Evolutionary conservation across 768 basidiomycete genomes (phyloP).

Genomic region (Mycena albidolilacea): DNA sequence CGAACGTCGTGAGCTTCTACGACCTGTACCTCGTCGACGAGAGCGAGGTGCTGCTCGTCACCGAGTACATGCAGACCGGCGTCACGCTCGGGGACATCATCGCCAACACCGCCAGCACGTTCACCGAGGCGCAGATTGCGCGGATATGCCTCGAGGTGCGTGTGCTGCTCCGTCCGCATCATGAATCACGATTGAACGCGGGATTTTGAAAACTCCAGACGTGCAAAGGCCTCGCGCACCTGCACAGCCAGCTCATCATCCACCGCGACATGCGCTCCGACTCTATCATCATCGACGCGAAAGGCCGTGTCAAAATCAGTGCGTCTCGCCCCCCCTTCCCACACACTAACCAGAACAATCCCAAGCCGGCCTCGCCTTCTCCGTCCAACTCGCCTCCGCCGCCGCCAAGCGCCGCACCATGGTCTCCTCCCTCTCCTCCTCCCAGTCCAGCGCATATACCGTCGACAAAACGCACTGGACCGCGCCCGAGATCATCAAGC

Average conservation of each 20-base stretch:
- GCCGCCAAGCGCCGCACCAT: conserved; percentile 84
- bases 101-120: conserved; percentile 70
- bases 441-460: conserved; percentile 29
- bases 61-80: conserved; percentile 86
- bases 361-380: conserved; percentile 81
- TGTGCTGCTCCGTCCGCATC: conserved; percentile 39
- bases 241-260: conserved; percentile 80
- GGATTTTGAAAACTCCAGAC: conserved; percentile 56
- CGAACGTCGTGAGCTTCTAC: conserved; percentile 82
- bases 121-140: conserved; percentile 81
- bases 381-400: conserved; percentile 79
- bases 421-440: conserved; percentile 70
- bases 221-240: conserved; percentile 80
- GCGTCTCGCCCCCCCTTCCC: conserved; percentile 44
- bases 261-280: conserved; percentile 85
- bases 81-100: conserved; percentile 80
- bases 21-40: conserved; percentile 76
- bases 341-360: background rate
- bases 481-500: conserved; percentile 82
- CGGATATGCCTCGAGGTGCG: conserved; percentile 78
- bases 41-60: conserved; percentile 82
- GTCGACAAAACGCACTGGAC: conserved; percentile 72
- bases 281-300: conserved; percentile 78
- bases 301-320: conserved; percentile 87
- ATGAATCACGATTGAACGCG: background rate